Evolutionary conservation across 129 eudicot genomes (phyloP), one percentile per base, ranked within the genome.

Genomic region (Tagetes erecta): DNA sequence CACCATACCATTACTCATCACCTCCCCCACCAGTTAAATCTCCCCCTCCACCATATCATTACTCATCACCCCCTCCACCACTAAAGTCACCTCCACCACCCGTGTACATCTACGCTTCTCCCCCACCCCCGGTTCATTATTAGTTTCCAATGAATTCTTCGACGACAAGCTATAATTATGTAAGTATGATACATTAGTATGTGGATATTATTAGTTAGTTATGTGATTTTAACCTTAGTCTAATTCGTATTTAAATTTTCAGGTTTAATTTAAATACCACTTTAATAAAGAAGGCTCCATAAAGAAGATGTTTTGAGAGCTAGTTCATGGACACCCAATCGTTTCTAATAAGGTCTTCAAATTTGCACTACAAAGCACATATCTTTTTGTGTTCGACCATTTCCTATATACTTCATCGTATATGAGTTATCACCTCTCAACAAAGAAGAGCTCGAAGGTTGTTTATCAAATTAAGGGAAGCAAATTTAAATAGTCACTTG

Each of bases 41-140:
- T n/a, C n/a, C 85, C 85, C 83, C 83, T 0, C 83, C 83, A 0
- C 79, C 79, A 1, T 79, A 79, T 70, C 51, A 67, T 8, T 80
- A 80, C 68, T 46, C 38, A 3, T 75, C 84, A 5, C 84, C 84
- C 0, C 84, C 84, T 8, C 84, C 84, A 0, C 77, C 81, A 0
- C 35, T 33, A 0, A 64, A 67, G 2, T 81, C 84, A 0, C 85
- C 85, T 0, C 82, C 82, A 0, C 85, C 82, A 44, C 79, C 85
- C 34, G 58, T 64, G 5, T 80, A 80, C 67, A 55, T 58, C 33
- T 80, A 80, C 38, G 12, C 71, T 0, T 80, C 84, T 49, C 84
- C 84, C 0, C 84, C 84, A 10, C 84, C 84, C 7, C 84, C 84
- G 0, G 20, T n/a, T 0, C 83, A 70, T 46, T 78, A 78, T 45